These are phyloP conservation scores for Meyerozyma smithsonii DNA, from an alignment of 1,139 yeast species.

Conservation along the genomic window DNA sequence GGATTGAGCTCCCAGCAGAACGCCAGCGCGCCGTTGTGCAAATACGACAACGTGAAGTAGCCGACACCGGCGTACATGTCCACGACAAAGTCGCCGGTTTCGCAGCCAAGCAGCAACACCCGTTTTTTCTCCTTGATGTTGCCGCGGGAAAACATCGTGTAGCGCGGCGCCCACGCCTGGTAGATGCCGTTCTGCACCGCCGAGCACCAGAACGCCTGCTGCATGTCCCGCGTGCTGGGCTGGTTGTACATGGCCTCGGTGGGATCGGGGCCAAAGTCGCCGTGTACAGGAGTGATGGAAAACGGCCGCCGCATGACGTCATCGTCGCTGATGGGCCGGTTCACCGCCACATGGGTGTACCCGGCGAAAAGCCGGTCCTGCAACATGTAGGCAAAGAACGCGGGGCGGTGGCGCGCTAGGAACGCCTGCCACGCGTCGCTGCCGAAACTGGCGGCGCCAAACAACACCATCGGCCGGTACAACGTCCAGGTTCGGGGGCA, in stretches of 20 bases:
- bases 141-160: conserved; percentile 89
- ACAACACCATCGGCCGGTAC: conserved; percentile 64
- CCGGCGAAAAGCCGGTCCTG: conserved; percentile 10
- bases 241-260: conserved; percentile 17
- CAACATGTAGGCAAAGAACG: conserved; percentile 23
- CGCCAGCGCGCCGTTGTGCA: conserved; percentile 49
- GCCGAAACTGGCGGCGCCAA: conserved; percentile 43
- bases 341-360: conserved; percentile 64
- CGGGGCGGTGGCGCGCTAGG: conserved; percentile 7
- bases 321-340: conserved; percentile 58
- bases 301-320: conserved; percentile 61
- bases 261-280: conserved; percentile 56
- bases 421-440: conserved; percentile 29
- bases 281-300: conserved; percentile 53
- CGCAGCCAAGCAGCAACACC: conserved; percentile 34
- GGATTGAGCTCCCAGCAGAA: conserved; percentile 85
- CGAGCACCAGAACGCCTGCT: conserved; percentile 65
- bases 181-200: conserved; percentile 67
- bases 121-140: conserved; percentile 79
- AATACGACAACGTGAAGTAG: conserved; percentile 71
- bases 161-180: conserved; percentile 81
- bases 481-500: conserved; percentile 53
- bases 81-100: conserved; percentile 38
- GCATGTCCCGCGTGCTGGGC: conserved; percentile 44
- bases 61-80: conserved; percentile 88